Percentiles rank a stretch among this genome's conserved stretches.
These are phyloP conservation scores for Amesomyces nigricolor DNA, from an alignment of 2,329 filamentous ascomycete genomes.

Conservation along the genomic window DNA sequence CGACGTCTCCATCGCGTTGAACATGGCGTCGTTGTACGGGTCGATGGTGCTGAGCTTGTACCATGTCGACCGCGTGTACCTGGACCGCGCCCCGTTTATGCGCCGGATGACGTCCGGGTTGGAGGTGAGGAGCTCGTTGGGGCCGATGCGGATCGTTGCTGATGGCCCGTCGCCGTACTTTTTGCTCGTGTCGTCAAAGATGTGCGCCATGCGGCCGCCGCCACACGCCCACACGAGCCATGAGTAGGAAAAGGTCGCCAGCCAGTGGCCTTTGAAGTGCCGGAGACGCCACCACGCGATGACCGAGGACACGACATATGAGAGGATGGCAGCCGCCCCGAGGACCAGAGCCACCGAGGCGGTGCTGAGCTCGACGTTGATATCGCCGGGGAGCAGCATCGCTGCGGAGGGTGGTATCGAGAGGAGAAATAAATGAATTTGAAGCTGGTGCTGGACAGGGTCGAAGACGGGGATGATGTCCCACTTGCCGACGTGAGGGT, in stretches of 20 bases:
- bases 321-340: neutral
- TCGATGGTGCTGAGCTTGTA: conserved; percentile 45
- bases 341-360: neutral
- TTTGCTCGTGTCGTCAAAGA: conserved; percentile 22
- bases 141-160: conserved; percentile 32
- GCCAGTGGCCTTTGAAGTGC: conserved; percentile 26
- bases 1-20: conserved; percentile 35
- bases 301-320: conserved; percentile 19
- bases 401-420: neutral
- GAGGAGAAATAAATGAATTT: neutral
- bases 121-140: conserved; percentile 33
- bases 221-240: conserved; percentile 27
- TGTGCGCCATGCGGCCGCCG: conserved; percentile 26
- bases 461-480: too few relatives aligned
- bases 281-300: conserved; percentile 24
- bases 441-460: too few relatives aligned
- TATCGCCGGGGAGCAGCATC: neutral
- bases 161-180: conserved; percentile 24
- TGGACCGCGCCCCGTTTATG: conserved; percentile 27
- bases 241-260: conserved; percentile 32
- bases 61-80: conserved; percentile 33
- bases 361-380: neutral
- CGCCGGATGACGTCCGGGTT: conserved; percentile 31
- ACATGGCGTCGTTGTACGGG: conserved; percentile 42
- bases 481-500: too few relatives aligned